phyloP scores from a whole-genome alignment of 495 filamentous ascomycete species.

The Aspergillus indologenus region DNA sequence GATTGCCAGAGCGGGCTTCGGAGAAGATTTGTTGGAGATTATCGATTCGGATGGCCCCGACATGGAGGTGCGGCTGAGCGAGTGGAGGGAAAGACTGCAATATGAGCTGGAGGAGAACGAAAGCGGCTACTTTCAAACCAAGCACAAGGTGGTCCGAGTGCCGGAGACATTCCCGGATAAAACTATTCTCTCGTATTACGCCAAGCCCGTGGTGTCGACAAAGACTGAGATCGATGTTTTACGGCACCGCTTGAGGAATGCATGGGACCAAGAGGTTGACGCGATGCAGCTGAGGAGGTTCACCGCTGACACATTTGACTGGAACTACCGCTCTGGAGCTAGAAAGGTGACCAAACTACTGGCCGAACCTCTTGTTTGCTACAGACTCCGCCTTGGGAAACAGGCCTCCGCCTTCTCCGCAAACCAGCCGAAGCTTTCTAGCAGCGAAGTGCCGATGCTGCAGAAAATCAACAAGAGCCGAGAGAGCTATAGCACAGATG shows the following conservation, averaged over 20 bases:
- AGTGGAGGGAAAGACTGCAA: slow-evolving; percentile 73
- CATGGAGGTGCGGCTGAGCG: slow-evolving; percentile 44
- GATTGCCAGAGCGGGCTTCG: slow-evolving; percentile 86
- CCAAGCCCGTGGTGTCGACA: slow-evolving; percentile 73
- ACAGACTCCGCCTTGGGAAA: slow-evolving; percentile 51
- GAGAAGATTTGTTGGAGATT: slow-evolving; percentile 66
- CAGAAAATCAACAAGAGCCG: slow-evolving; percentile 62
- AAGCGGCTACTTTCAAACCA: slow-evolving; percentile 73
- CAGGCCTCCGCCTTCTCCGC: slow-evolving; percentile 23
- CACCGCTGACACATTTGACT: slow-evolving; percentile 77
- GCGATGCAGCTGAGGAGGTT: slow-evolving; percentile 66
- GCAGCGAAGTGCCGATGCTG: slow-evolving; percentile 37
- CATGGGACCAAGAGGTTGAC: slow-evolving; percentile 66
- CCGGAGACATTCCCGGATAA: slow-evolving; percentile 78
- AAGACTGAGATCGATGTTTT: slow-evolving; percentile 57
- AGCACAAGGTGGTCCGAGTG: slow-evolving; percentile 68
- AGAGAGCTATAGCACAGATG: slow-evolving; percentile 70
- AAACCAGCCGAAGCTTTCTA: slow-evolving; percentile 25
- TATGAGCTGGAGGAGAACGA: slow-evolving; percentile 82
- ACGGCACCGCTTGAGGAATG: slow-evolving; percentile 40
- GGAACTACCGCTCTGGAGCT: slow-evolving; percentile 73
- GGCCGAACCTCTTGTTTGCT: slow-evolving; percentile 71
- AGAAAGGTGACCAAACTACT: slow-evolving; percentile 80
- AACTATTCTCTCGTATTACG: slow-evolving; percentile 81
- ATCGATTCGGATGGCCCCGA: slow-evolving; percentile 48